These are phyloP conservation scores for Chlorella sp. DNA, from an alignment of 139 green algal species.

Conservation along the genomic window DNA sequence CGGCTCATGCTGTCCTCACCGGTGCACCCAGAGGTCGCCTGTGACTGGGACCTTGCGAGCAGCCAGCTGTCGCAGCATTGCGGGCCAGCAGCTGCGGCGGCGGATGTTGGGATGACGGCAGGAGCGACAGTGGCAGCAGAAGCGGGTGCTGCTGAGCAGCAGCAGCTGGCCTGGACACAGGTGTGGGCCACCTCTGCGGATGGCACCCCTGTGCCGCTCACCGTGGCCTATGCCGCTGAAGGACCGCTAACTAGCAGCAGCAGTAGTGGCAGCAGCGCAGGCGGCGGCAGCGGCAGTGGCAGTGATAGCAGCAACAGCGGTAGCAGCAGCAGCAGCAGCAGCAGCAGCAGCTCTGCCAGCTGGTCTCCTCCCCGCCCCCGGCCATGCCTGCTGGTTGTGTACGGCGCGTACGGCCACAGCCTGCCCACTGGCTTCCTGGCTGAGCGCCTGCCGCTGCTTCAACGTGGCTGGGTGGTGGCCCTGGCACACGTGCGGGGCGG, in stretches of 20 bases:
- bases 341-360: not conserved
- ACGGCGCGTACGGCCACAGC: slow-evolving; percentile 81
- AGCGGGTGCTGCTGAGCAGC: not conserved
- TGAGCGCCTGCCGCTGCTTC: slow-evolving; percentile 62
- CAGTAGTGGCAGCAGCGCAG: not conserved
- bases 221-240: slow-evolving; percentile 41
- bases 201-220: slow-evolving; percentile 52
- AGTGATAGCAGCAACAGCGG: not conserved
- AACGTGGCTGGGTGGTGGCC: slow-evolving; percentile 63
- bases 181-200: slow-evolving; percentile 21
- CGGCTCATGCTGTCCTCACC: slow-evolving; percentile 59
- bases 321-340: slow-evolving; percentile 2
- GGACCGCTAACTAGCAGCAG: no score
- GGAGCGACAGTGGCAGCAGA: slow-evolving; percentile 6
- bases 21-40: slow-evolving; percentile 48
- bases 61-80: not conserved
- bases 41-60: slow-evolving; percentile 44
- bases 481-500: slow-evolving; percentile 77
- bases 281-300: not conserved
- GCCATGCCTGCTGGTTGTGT: slow-evolving; percentile 70
- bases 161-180: not conserved
- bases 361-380: not conserved
- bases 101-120: not conserved
- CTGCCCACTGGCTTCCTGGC: slow-evolving; percentile 62
- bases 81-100: not conserved